Conservation (phyloP, 2,329 filamentous ascomycete species). For the Chaetoscypha palmicola region DNA sequence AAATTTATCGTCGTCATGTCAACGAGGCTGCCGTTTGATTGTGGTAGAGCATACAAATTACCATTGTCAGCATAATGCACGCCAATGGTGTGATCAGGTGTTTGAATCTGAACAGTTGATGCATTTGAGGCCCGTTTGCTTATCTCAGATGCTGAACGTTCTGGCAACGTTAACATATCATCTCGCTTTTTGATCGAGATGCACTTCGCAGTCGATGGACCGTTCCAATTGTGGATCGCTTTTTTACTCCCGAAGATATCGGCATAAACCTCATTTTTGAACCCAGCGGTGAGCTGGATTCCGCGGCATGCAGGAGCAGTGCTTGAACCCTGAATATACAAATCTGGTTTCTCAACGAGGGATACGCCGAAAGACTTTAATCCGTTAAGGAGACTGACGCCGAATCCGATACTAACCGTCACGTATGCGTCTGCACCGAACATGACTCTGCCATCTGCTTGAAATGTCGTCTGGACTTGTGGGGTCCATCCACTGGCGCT, state of each 20-base stretch:
- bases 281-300: constrained; percentile 1
- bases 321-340: constrained; percentile 2
- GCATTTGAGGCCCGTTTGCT: not conserved
- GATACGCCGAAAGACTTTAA: constrained; percentile 6
- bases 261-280: constrained; percentile 8
- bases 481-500: constrained; percentile 5
- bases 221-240: constrained; percentile 4
- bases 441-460: not conserved
- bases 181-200: constrained; percentile 4
- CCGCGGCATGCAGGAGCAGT: not conserved
- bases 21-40: constrained; percentile 1
- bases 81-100: constrained; percentile 3
- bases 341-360: constrained; percentile 7
- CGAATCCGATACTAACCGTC: constrained; percentile 4
- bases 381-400: constrained; percentile 7
- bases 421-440: constrained; percentile 6
- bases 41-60: constrained; percentile 3
- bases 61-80: constrained; percentile 8
- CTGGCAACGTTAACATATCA: not conserved
- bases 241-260: constrained; percentile 7
- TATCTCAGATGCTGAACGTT: not conserved
- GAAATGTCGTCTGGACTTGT: not conserved
- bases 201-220: constrained; percentile 4
- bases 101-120: constrained; percentile 3
- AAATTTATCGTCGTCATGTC: constrained; percentile 9